These are phyloP conservation scores for Theobroma cacao DNA, from an alignment of 345 rosid genomes.

Conservation along the genomic window DNA sequence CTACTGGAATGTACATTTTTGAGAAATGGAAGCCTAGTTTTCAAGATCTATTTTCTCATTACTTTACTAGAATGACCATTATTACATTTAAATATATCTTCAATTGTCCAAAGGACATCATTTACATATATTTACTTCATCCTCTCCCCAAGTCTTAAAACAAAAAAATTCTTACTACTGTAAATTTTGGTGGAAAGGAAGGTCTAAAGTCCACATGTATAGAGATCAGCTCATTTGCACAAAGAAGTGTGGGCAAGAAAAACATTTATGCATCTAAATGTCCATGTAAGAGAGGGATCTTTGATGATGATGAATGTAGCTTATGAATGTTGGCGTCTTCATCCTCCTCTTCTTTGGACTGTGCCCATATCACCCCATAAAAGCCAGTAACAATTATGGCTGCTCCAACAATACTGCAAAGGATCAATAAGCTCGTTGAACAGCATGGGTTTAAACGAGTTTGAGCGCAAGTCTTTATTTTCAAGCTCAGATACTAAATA, in stretches of 20 bases:
- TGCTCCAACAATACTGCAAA: constrained; percentile 46
- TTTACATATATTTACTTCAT: too few relatives aligned
- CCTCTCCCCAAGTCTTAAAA: too few relatives aligned
- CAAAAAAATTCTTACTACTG: too few relatives aligned
- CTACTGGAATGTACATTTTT: not conserved
- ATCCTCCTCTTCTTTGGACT: constrained; percentile 26
- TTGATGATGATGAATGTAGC: constrained; percentile 1
- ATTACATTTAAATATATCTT: not conserved
- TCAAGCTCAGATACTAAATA: not conserved
- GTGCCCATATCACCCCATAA: constrained; percentile 55
- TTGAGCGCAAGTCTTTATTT: not conserved
- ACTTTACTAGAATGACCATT: not conserved
- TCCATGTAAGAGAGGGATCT: constrained; percentile 25
- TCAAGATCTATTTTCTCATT: not conserved
- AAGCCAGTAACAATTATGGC: constrained; percentile 44
- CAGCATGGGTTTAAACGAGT: too few relatives aligned
- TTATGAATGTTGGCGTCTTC: not conserved
- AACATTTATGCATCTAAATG: not conserved
- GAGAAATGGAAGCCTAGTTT: not conserved
- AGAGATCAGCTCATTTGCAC: not conserved
- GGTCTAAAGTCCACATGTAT: not conserved
- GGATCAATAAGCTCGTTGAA: not conserved
- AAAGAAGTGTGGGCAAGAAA: not conserved
- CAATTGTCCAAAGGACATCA: too few relatives aligned
- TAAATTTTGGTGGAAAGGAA: too few relatives aligned